Conservation (phyloP, 1,284 basidiomycete genomes). For the Anthracocystis walkeri region DNA sequence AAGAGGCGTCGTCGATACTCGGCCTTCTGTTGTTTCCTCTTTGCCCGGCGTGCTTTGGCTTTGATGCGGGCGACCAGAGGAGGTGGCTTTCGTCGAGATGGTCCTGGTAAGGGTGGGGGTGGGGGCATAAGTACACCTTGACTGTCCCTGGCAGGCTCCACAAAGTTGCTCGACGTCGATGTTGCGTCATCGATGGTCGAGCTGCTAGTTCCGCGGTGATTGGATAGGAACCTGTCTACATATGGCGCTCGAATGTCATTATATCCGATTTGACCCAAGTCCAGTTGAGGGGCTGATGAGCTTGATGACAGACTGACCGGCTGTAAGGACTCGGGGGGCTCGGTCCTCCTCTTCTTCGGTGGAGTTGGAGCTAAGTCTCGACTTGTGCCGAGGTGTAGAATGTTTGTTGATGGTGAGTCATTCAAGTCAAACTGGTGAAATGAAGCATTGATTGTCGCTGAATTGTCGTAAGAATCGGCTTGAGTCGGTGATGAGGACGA, state of each 20-base stretch:
- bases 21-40: slow-evolving; percentile 38
- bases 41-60: slow-evolving; percentile 37
- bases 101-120: slow-evolving; percentile 23
- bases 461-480: too few species aligned
- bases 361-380: neutral
- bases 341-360: neutral
- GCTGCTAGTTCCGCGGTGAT: neutral
- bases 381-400: neutral
- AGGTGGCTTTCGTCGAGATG: slow-evolving; percentile 27
- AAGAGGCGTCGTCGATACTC: slow-evolving; percentile 37
- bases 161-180: neutral
- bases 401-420: neutral
- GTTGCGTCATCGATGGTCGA: neutral
- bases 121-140: slow-evolving; percentile 27
- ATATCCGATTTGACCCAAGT: neutral
- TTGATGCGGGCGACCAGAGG: slow-evolving; percentile 23
- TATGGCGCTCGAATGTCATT: neutral
- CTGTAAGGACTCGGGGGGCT: neutral
- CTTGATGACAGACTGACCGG: neutral
- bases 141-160: slow-evolving; percentile 1
- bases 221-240: slow-evolving; percentile 6
- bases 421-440: neutral
- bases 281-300: neutral
- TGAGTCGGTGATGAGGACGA: neutral
- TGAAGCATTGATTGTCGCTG: neutral